Evolutionary conservation across 2,329 filamentous ascomycete genomes (phyloP).

Genomic region (Arthrobotrys iridis): DNA sequence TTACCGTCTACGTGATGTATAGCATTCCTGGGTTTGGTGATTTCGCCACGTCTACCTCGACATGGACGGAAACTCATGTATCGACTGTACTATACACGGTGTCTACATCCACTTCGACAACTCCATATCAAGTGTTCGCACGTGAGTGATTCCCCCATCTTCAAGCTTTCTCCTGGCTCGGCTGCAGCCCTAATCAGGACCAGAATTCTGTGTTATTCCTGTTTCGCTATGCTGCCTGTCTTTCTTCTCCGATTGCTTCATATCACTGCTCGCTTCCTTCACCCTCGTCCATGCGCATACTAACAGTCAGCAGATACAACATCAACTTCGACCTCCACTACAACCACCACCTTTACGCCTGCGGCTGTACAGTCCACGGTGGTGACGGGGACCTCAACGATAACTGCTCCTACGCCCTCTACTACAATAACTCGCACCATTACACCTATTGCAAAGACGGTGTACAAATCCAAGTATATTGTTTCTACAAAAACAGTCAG

Average conservation of each 20-base stretch:
- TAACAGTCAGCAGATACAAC: background rate
- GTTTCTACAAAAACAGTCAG: background rate
- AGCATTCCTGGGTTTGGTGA: constrained; percentile 1
- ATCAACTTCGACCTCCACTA: background rate
- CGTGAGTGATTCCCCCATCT: background rate
- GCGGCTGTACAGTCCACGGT: background rate
- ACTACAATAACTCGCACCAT: constrained; percentile 1
- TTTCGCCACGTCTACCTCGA: background rate
- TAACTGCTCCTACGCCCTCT: background rate
- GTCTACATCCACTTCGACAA: background rate
- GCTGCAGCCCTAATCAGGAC: background rate
- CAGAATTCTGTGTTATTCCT: background rate
- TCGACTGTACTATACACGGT: constrained; percentile 2
- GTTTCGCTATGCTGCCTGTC: background rate
- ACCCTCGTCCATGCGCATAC: background rate
- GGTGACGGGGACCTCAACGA: background rate
- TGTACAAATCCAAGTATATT: background rate
- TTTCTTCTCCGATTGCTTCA: constrained; percentile 2
- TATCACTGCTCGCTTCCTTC: background rate
- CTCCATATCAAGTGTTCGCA: background rate
- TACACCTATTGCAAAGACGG: background rate
- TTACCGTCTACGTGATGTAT: background rate
- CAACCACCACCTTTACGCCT: constrained; percentile 3
- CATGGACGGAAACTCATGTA: constrained; percentile 2
- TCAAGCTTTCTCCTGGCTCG: background rate